A percentile compares a stretch with the other conserved stretches of the same genome.
Evolutionary conservation across 2,329 filamentous ascomycete genomes (phyloP).

Genomic region (Thelonectria blattea): DNA sequence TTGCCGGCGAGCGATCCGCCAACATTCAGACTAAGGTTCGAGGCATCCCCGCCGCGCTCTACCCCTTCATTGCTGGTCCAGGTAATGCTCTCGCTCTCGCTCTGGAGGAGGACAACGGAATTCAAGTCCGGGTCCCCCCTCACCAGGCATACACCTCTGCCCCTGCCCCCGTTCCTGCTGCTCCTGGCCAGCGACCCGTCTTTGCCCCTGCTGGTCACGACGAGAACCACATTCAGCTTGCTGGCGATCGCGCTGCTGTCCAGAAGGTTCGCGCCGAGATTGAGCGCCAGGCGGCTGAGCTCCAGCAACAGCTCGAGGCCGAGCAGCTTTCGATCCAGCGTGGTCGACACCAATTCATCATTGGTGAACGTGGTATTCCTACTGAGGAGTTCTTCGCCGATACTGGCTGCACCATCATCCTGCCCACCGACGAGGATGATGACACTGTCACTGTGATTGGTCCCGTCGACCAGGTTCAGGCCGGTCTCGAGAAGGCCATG

Average conservation of each 20-base stretch:
- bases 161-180: constrained; percentile 67
- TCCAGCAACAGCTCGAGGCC: constrained; percentile 76
- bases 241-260: constrained; percentile 83
- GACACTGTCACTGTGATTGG: constrained; percentile 87
- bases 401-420: constrained; percentile 87
- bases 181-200: constrained; percentile 67
- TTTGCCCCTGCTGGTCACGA: constrained; percentile 72
- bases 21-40: constrained; percentile 83
- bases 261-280: constrained; percentile 81
- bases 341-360: constrained; percentile 92
- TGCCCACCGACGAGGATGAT: constrained; percentile 79
- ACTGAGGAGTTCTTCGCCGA: constrained; percentile 86
- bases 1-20: constrained; percentile 84
- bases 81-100: constrained; percentile 71
- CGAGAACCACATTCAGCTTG: constrained; percentile 81
- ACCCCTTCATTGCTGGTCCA: constrained; percentile 89
- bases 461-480: constrained; percentile 73
- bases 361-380: constrained; percentile 80
- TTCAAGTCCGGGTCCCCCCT: constrained; percentile 82
- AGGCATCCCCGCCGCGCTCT: constrained; percentile 88
- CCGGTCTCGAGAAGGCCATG: constrained; percentile 82
- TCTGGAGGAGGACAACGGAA: constrained; percentile 77
- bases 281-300: constrained; percentile 76
- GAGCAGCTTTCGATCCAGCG: constrained; percentile 83
- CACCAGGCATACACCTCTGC: constrained; percentile 78